Evolutionary conservation across 164 flowering plant genomes (phyloP), one percentile per base, ranked within the genome.

Genomic region (Malania oleifera): DNA sequence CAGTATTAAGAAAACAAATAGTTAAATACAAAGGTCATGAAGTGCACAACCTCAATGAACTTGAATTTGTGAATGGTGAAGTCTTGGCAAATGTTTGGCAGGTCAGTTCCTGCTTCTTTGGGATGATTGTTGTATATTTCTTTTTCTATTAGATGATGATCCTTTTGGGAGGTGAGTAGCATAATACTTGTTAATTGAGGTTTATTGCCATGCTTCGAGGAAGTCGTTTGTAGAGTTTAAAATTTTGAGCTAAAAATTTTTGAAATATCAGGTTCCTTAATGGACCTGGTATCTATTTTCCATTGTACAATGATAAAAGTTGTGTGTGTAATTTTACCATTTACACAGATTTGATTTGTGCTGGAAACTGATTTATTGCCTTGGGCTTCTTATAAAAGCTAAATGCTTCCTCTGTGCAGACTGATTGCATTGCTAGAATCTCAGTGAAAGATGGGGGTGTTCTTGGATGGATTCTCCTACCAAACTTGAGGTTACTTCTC

Each of bases 11-110:
- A 25, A 77, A 77, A 57, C 72, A 71, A 1, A 60, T 56, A 22
- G 80, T 95, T 49, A 85, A 50, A 62, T 91, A 78, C 70, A 75
- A 80, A 41, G 96, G 79, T 57, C 67, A 56, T 41, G 89, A 91
- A 74, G 86, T 95, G 25, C 78, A 70, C 65, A 70, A 77, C 68
- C 87, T 95, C 59, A 95, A 95, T 67, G 99, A 95, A 65, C 69
- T 95, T 60, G 98, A 95, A 79, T 91, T 70, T 57, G 47, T 95
- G 40, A 72, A 88, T 67, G 86, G 82, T 55, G 99, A 95, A 84
- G 80, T 95, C 52, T 95, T 98, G 99, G 97, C 98, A 58, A 95
- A 95, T 69, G 71, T 95, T 63, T 95, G 80, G 82, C 68, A 59
- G 96, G 98, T 87, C 7, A 65, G 39, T 23, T 14, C 50, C 51